Percentiles rank a stretch among this genome's conserved stretches.
phyloP scores from a whole-genome alignment of 768 basidiomycete genomes.

The Postia placenta region DNA sequence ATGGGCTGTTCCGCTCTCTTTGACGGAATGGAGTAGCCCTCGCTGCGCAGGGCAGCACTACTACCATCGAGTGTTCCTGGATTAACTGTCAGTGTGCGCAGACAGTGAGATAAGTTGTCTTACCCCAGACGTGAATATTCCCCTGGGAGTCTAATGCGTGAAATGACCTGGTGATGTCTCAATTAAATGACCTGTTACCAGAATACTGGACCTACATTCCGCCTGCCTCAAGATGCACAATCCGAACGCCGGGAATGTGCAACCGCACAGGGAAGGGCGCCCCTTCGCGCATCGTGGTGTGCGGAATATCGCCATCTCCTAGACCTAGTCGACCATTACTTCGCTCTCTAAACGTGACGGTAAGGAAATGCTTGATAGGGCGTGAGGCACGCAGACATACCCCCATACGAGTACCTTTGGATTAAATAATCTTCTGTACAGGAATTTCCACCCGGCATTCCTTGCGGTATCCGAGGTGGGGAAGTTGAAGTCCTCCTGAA shows the following conservation, averaged over 20 bases:
- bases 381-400: constrained; percentile 30
- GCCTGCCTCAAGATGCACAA: constrained; percentile 72
- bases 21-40: neutral
- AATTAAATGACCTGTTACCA: neutral
- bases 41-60: neutral
- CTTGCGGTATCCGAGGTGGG: constrained; percentile 66
- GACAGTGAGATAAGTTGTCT: too few relatives aligned
- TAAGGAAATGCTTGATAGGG: neutral
- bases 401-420: constrained; percentile 54
- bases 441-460: constrained; percentile 70
- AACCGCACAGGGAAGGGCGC: constrained; percentile 66
- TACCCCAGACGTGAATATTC: constrained; percentile 77
- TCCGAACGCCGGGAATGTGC: constrained; percentile 48
- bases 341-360: neutral
- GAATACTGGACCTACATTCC: constrained; percentile 56
- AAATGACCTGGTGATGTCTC: constrained; percentile 56
- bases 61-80: neutral
- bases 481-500: constrained; percentile 74
- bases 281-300: constrained; percentile 28
- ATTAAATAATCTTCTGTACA: constrained; percentile 64
- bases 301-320: constrained; percentile 22
- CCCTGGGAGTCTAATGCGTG: constrained; percentile 79
- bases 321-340: constrained; percentile 60
- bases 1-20: neutral
- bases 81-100: neutral